These are phyloP conservation scores for Penicillium turbatum DNA, from an alignment of 495 filamentous ascomycete species.

Conservation along the genomic window DNA sequence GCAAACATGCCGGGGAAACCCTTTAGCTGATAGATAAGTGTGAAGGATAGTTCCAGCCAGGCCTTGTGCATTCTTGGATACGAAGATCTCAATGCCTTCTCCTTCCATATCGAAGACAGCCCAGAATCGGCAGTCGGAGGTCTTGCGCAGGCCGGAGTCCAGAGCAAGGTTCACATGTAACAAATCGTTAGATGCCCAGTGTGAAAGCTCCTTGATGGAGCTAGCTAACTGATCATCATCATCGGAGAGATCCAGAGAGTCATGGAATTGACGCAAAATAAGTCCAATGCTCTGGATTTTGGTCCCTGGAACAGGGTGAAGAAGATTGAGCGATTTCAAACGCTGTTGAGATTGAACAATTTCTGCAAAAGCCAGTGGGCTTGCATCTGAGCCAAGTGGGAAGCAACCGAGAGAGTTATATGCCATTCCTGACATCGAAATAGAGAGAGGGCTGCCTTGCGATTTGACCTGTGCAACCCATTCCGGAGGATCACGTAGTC, in stretches of 20 bases:
- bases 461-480: constrained; percentile 38
- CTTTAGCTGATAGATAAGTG: constrained; percentile 51
- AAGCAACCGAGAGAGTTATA: constrained; percentile 53
- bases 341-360: constrained; percentile 49
- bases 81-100: constrained; percentile 45
- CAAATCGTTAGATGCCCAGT: constrained; percentile 25
- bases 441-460: constrained; percentile 45
- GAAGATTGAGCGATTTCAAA: constrained; percentile 42
- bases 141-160: constrained; percentile 53
- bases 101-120: constrained; percentile 47
- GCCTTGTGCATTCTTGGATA: constrained; percentile 52
- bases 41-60: constrained; percentile 50
- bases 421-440: constrained; percentile 42
- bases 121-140: constrained; percentile 50
- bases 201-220: constrained; percentile 32
- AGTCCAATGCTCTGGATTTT: constrained; percentile 34
- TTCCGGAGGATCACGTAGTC: constrained; percentile 36
- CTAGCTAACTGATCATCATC: constrained; percentile 20
- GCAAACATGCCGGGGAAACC: constrained; percentile 47
- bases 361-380: constrained; percentile 42
- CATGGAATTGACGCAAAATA: constrained; percentile 32
- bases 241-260: constrained; percentile 14
- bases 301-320: constrained; percentile 39
- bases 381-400: constrained; percentile 49
- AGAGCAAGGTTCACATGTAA: constrained; percentile 44